phyloP scores from a whole-genome alignment of 305 asterid species.

The Fraxinus paxiana region DNA sequence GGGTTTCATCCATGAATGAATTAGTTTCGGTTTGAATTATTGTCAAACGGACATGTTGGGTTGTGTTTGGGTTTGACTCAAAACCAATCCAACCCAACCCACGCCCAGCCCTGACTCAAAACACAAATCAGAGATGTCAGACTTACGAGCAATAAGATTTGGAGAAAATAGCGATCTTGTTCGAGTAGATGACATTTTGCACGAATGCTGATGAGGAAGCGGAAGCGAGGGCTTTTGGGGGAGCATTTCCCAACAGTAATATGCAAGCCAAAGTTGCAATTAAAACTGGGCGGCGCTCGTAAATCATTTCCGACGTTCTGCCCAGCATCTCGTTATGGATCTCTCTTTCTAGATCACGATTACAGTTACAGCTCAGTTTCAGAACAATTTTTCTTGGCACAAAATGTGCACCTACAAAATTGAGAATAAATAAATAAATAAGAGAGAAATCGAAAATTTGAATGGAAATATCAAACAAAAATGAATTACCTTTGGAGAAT shows the following conservation, averaged over 20 bases:
- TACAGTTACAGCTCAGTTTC: constrained; percentile 27
- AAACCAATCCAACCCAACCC: too few relatives aligned
- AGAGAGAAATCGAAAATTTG: constrained; percentile 8
- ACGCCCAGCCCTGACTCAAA: too few relatives aligned
- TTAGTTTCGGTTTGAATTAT: too few relatives aligned
- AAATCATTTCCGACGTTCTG: constrained; percentile 29
- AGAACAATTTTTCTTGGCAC: constrained; percentile 24
- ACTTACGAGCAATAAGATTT: constrained; percentile 93
- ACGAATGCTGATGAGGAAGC: constrained; percentile 84
- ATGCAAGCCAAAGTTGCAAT: constrained; percentile 50
- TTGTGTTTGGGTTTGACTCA: too few relatives aligned
- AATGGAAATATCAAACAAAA: neutral
- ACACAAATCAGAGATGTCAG: neutral
- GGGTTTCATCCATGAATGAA: too few relatives aligned
- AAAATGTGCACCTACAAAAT: constrained; percentile 24
- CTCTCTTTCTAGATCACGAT: constrained; percentile 25
- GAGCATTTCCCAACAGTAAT: constrained; percentile 39
- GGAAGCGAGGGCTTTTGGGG: constrained; percentile 53
- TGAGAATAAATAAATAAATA: neutral
- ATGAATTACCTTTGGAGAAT: constrained; percentile 23
- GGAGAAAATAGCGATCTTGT: constrained; percentile 82
- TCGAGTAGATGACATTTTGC: constrained; percentile 74
- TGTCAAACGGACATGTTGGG: too few relatives aligned
- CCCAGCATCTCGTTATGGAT: constrained; percentile 19
- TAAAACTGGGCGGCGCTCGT: constrained; percentile 37